A percentile compares a stretch with the other conserved stretches of the same genome.
Evolutionary conservation across 2,329 filamentous ascomycete species (phyloP).

Genomic region (Penicillium griseofulvum): DNA sequence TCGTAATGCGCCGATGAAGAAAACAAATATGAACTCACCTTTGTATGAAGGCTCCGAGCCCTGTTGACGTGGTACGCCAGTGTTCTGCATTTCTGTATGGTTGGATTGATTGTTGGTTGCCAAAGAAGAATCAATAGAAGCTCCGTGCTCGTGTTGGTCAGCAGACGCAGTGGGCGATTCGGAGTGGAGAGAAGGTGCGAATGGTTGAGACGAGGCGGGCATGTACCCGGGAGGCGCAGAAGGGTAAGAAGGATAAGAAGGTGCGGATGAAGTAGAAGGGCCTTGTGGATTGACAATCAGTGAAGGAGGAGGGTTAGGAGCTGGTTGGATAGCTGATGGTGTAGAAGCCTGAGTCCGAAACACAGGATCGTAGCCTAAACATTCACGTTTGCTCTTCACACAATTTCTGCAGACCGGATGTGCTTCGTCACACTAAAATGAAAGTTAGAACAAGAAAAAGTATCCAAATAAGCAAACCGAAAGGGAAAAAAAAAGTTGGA

Average conservation of each 20-base stretch:
- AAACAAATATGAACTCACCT: constrained; percentile 12
- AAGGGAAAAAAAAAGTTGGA: constrained; percentile 12
- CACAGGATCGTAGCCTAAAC: constrained; percentile 66
- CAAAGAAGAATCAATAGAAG: constrained; percentile 66
- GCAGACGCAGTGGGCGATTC: constrained; percentile 40
- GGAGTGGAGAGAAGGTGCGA: constrained; percentile 38
- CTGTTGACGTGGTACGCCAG: constrained; percentile 26
- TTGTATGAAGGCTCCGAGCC: constrained; percentile 22
- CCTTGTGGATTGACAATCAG: constrained; percentile 42
- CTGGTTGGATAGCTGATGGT: constrained; percentile 67
- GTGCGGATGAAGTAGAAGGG: constrained; percentile 26
- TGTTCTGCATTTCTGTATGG: constrained; percentile 36
- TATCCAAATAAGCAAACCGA: neutral
- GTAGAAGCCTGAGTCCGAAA: constrained; percentile 67
- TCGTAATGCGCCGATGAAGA: neutral
- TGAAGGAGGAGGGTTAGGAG: constrained; percentile 45
- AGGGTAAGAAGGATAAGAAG: constrained; percentile 39
- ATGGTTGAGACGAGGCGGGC: constrained; percentile 39
- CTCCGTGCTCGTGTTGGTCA: constrained; percentile 57
- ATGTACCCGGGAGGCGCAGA: constrained; percentile 41
- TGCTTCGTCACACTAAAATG: constrained; percentile 81
- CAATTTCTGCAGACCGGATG: constrained; percentile 81
- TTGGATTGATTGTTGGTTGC: constrained; percentile 44
- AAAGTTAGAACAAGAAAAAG: constrained; percentile 15
- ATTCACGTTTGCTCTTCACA: constrained; percentile 66